These are phyloP conservation scores for Eremochloa ophiuroides DNA, from an alignment of 176 grass and related monocot species.

Conservation along the genomic window DNA sequence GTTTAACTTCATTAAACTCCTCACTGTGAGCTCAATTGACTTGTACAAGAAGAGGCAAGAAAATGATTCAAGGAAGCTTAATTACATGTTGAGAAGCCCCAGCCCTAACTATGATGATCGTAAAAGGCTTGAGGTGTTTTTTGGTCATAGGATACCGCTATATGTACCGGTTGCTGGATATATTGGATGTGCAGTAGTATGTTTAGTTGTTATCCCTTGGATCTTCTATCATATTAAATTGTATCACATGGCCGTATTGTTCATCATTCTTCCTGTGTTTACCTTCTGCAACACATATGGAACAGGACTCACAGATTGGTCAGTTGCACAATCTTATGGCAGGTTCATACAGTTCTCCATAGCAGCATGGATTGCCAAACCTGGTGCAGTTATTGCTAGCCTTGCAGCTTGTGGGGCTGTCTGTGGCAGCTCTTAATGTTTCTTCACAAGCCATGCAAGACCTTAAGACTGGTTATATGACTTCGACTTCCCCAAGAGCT, in stretches of 20 bases:
- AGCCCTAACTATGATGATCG: slow-evolving; percentile 61
- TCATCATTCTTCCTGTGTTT: slow-evolving; percentile 21
- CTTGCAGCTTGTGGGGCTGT: slow-evolving; percentile 42
- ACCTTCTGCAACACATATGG: slow-evolving; percentile 49
- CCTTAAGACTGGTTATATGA: slow-evolving; percentile 51
- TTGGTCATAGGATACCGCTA: slow-evolving; percentile 20
- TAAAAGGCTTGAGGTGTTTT: slow-evolving; percentile 36
- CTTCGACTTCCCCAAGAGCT: slow-evolving; percentile 29
- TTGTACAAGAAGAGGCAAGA: slow-evolving; percentile 20
- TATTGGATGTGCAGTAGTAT: not conserved
- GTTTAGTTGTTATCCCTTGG: slow-evolving; percentile 10
- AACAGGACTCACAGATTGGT: slow-evolving; percentile 47
- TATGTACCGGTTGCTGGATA: slow-evolving; percentile 11
- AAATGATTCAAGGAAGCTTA: not conserved
- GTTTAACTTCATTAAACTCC: slow-evolving; percentile 5
- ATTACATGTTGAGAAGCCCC: slow-evolving; percentile 16
- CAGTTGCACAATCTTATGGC: slow-evolving; percentile 19
- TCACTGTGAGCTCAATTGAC: slow-evolving; percentile 27
- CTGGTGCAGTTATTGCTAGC: slow-evolving; percentile 36
- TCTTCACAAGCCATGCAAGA: slow-evolving; percentile 46
- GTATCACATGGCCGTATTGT: slow-evolving; percentile 34
- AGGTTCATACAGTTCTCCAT: not conserved
- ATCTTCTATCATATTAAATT: slow-evolving; percentile 41
- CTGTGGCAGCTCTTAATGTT: slow-evolving; percentile 15
- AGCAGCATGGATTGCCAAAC: slow-evolving; percentile 27